These are phyloP conservation scores for Hanseniaspora clermontiae DNA, from an alignment of 805 yeast genomes.

Conservation along the genomic window DNA sequence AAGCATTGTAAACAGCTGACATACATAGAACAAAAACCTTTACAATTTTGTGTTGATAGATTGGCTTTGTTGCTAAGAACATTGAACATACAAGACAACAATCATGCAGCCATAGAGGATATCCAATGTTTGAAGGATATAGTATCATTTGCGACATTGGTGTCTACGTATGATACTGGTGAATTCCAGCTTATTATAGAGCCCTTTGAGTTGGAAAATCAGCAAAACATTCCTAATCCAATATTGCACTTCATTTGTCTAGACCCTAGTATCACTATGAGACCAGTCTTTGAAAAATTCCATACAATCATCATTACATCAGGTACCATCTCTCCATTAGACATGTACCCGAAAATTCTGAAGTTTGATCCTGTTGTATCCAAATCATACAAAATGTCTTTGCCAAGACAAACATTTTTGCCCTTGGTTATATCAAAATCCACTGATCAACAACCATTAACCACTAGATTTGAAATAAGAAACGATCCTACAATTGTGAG, in stretches of 20 bases:
- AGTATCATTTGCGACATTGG: conserved; percentile 91
- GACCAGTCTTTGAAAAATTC: conserved; percentile 89
- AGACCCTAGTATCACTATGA: conserved; percentile 95
- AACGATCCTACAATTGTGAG: conserved; percentile 97
- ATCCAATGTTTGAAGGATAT: conserved; percentile 86
- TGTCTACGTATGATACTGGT: conserved; percentile 89
- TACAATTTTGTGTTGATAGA: conserved; percentile 84
- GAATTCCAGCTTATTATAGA: conserved; percentile 76
- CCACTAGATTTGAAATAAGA: conserved; percentile 90
- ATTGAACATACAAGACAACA: conserved; percentile 55
- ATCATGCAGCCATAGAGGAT: conserved; percentile 49
- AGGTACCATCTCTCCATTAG: conserved; percentile 95
- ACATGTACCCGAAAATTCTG: conserved; percentile 96
- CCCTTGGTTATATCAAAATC: conserved; percentile 97
- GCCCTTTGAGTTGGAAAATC: conserved; percentile 89
- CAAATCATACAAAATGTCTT: conserved; percentile 90
- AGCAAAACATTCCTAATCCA: conserved; percentile 92
- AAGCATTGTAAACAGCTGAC: conserved; percentile 90
- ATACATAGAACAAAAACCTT: conserved; percentile 82
- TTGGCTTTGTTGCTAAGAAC: conserved; percentile 80
- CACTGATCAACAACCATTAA: conserved; percentile 92
- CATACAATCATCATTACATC: conserved; percentile 89
- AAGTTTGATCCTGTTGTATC: conserved; percentile 87
- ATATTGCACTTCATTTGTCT: conserved; percentile 83
- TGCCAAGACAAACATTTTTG: conserved; percentile 79